Evolutionary conservation across 768 basidiomycete genomes (phyloP), one percentile per base, ranked within the genome.

Genomic region (Tephrocybe sp.): DNA sequence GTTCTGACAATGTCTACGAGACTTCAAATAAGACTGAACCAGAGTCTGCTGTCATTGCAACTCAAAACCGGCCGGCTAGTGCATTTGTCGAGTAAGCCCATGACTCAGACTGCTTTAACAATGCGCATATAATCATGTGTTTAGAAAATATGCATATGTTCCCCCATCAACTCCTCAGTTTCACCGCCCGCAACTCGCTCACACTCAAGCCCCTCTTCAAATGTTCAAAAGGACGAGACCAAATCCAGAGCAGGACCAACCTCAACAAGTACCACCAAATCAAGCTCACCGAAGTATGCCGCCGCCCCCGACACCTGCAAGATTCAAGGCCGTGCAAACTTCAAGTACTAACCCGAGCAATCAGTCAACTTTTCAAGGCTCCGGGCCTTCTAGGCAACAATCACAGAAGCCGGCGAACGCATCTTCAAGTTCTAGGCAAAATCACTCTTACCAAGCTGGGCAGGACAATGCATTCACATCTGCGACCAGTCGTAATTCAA

Each of bases 81-180:
- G 47, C 49, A 13, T 45, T 55, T 13, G 50, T 50, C 19, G 63
- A 70, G 70, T 71, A 55, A 29, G 64, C 59, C 46, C n/a, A n/a
- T 68, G 11, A 29, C 27, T 59, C n/a, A 34, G 34, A 18, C 16
- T 42, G 23, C 37, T 23, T 27, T 19, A n/a, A 47, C 44, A 39
- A 7, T 13, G 43, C 42, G 55, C 61, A 60, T 66, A 58, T 61
- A 57, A 42, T 63, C 23, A 57, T 47, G 23, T 21, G 45, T 44
- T 39, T 15, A 91, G 88, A 51, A 79, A 85, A 64, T 91, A 82
- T 61, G 78, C 80, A n/a, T 90, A 86, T 62, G 68, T 63, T 4
- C 76, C 77, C 19, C 73, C 77, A 19, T 69, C 72, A 16, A 72
- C 69, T 27, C 63, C 73, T 36, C 77, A 73, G 49, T 63, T 61